A percentile compares a stretch with the other conserved stretches of the same genome.
Evolutionary conservation across 2,329 filamentous ascomycete species (phyloP).

Genomic region (Cytospora piceae): DNA sequence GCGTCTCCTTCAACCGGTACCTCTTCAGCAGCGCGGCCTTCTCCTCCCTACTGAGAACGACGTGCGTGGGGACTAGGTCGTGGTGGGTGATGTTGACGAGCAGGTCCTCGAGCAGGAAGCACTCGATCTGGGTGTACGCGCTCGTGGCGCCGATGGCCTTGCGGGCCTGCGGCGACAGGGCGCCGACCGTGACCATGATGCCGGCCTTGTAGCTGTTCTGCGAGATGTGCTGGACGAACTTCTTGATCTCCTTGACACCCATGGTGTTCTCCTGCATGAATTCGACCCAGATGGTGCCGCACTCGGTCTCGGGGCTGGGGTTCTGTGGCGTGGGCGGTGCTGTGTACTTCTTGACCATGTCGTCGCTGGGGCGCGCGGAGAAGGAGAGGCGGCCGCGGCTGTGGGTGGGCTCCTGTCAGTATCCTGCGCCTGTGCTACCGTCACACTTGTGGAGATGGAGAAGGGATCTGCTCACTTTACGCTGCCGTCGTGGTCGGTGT

Average conservation of each 20-base stretch:
- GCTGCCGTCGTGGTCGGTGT: conserved; percentile 71
- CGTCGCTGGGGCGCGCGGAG: conserved; percentile 79
- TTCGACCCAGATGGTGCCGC: conserved; percentile 91
- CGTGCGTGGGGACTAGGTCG: conserved; percentile 92
- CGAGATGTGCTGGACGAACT: conserved; percentile 81
- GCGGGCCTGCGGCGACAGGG: conserved; percentile 83
- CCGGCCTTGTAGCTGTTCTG: conserved; percentile 84
- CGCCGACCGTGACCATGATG: conserved; percentile 82
- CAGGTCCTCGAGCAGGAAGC: conserved; percentile 93
- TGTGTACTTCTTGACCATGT: conserved; percentile 85
- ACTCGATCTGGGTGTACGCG: conserved; percentile 81
- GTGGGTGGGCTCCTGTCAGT: conserved; percentile 29
- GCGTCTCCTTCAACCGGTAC: conserved; percentile 96
- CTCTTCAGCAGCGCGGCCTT: conserved; percentile 83
- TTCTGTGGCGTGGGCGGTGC: conserved; percentile 69
- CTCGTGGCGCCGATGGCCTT: conserved; percentile 82
- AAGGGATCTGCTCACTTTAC: conserved; percentile 66
- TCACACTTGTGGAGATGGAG: neutral
- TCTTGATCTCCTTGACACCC: conserved; percentile 89
- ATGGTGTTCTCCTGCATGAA: conserved; percentile 80
- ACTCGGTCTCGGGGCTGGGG: conserved; percentile 71
- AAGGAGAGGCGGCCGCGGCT: conserved; percentile 87
- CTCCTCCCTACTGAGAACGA: conserved; percentile 87
- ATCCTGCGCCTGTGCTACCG: neutral
- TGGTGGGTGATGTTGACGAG: conserved; percentile 98